Base-by-base conservation (phyloP, 257 asterid genomes). In the Verbascum thapsus region DNA sequence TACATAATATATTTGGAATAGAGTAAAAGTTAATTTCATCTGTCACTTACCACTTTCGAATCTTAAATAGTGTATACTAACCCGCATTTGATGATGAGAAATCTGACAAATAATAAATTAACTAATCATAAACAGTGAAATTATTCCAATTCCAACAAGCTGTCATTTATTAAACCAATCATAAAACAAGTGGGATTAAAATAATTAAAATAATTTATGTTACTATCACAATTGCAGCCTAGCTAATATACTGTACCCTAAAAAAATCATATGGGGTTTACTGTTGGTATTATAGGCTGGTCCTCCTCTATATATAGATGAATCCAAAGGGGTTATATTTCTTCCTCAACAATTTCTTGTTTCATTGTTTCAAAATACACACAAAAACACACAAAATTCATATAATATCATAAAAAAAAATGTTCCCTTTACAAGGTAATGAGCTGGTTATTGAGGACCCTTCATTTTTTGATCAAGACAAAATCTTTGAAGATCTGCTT, bases 401-500 rank as follows among this genome's bases (percentile, higher is more conserved):
- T 26, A 26, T 26, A 15, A 18, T 9, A 13, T 3, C 1, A 7
- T 11, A 7, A 0, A 7, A 9, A 26, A 42, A 7, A 8, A 70
- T 63, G 76, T 57, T 71, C 57, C 37, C 71, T 40, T 40, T 9
- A 22, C 58, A 62, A 38, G 57, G 57, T 20, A 50, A 66, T 10
- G 70, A 13, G 8, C 13, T 35, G 20, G 60, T 45, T 0, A 15
- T 48, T 48, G 67, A 60, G 53, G 64, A 16, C n/a, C 44, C 58
- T 59, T 49, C 59, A 3, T 34, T 48, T 19, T 51, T 20, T 3
- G 63, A 54, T 12, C 12, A 62, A 38, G 73, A 66, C 7, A 67
- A 60, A 34, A 35, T 54, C 30, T 23, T 55, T 19, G 64, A 73
- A 22, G 74, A 73, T 63, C 58, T 62, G 45, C 55, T 51, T 8